Base-by-base conservation (phyloP, 192 early-diverging fungal genomes). In the Umbelopsis vinacea region DNA sequence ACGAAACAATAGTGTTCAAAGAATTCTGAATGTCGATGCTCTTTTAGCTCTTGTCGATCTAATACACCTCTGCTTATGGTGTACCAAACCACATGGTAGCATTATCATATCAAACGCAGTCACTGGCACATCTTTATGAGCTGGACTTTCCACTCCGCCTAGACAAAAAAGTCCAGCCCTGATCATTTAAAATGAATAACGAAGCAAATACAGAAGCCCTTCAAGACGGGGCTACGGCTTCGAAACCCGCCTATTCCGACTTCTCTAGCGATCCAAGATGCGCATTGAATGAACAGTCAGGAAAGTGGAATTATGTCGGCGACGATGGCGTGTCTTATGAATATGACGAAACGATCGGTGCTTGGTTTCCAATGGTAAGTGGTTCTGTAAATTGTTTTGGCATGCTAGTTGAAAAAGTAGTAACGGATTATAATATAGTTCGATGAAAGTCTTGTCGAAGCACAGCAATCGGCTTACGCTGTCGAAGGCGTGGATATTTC, bases 321-420 rank as follows among this genome's bases (percentile, higher is more conserved):
- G 89, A 91, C 4, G 92, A 95, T 67, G 91, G 88, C 7, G 70
- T 93, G n/a, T 83, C 89, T 37, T 97, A 91, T 54, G 94, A 97
- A 66, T 97, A 87, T 78, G 94, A 96, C 71, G 83, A 89, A 21
- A 82, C 81, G n/a, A 82, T 89, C 72, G 81, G 87, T 40, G 93
- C 93, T 0, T 97, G 96, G 96, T 96, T 96, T 84, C 96, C 95
- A 4, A 92, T 93, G 90, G 89, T 94, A 83, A 73, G 71, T 12
- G 57, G 5, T 11, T 35, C 12, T 3, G 12, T 11, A 14, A 35
- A 21, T 12, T 40, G 38, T 22, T 8, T 55, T 46, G 47, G 29
- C 11, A 29, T 11, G 14, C 8, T 23, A 37, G 21, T 15, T 6
- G 29, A 17, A 23, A 57, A 29, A 26, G 22, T 63, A 19, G 7